These are phyloP conservation scores for Albugo laibachii DNA, from an alignment of 352 stramenopile species.

Conservation along the genomic window DNA sequence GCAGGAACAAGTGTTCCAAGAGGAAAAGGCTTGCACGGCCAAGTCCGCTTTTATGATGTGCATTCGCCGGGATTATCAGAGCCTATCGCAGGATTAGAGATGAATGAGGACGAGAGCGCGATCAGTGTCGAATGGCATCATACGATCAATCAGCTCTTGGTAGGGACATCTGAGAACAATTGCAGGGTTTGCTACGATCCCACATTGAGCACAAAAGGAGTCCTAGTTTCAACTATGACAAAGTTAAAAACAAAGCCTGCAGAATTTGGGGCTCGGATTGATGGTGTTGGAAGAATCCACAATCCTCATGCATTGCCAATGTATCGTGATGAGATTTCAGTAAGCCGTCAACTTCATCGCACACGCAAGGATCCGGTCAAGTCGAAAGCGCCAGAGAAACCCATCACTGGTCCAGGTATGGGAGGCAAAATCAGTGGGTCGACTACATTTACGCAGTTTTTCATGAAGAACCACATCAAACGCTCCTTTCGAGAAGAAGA, in stretches of 20 bases:
- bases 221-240: constrained; percentile 62
- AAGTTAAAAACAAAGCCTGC: constrained; percentile 33
- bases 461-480: constrained; percentile 77
- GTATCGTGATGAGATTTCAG: constrained; percentile 41
- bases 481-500: constrained; percentile 72
- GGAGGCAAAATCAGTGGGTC: constrained; percentile 57
- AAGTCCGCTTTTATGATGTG: constrained; percentile 61
- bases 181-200: constrained; percentile 61
- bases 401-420: constrained; percentile 51
- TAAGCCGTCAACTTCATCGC: constrained; percentile 62
- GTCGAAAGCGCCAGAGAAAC: constrained; percentile 55
- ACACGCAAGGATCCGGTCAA: constrained; percentile 39
- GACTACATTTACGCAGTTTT: constrained; percentile 76
- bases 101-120: constrained; percentile 63
- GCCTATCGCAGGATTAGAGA: constrained; percentile 36
- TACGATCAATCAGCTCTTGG: constrained; percentile 67
- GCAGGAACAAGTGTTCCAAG: constrained; percentile 54
- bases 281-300: constrained; percentile 44
- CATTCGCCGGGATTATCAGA: constrained; percentile 25
- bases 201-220: constrained; percentile 46
- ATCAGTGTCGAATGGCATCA: constrained; percentile 72
- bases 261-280: constrained; percentile 47
- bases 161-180: constrained; percentile 35
- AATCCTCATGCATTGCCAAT: constrained; percentile 66
- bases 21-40: constrained; percentile 23